A percentile compares a stretch with the other conserved stretches of the same genome.
Evolutionary conservation across 2,329 filamentous ascomycete species (phyloP).

Genomic region (Xylaria sp.): DNA sequence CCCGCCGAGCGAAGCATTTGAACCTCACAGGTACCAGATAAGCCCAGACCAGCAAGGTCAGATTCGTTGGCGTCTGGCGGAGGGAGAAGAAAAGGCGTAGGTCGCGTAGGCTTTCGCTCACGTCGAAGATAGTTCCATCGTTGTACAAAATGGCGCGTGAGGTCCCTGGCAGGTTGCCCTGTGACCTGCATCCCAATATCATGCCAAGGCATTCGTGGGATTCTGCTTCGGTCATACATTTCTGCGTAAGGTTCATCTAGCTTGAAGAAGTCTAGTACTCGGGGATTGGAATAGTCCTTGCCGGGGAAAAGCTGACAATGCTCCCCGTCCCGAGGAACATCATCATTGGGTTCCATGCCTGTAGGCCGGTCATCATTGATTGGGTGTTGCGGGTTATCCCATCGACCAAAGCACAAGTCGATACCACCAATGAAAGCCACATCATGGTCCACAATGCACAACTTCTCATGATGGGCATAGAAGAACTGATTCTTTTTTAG

Average conservation of each 20-base stretch:
- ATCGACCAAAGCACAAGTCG: constrained; percentile 95
- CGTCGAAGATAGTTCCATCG: constrained; percentile 97
- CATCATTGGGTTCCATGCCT: constrained; percentile 82
- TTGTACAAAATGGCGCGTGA: constrained; percentile 96
- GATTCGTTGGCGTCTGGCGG: constrained; percentile 89
- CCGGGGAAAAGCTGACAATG: constrained; percentile 97
- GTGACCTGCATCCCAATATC: constrained; percentile 98
- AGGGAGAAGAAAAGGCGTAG: constrained; percentile 91
- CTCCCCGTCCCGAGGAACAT: constrained; percentile 85
- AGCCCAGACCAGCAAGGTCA: constrained; percentile 86
- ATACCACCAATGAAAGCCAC: constrained; percentile 96
- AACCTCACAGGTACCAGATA: constrained; percentile 94
- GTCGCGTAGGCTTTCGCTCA: constrained; percentile 90
- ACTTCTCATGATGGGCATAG: constrained; percentile 98
- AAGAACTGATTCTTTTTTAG: constrained; percentile 99
- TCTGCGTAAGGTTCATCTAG: constrained; percentile 96
- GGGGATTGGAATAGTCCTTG: constrained; percentile 97
- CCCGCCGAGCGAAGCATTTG: constrained; percentile 93
- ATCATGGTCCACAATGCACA: constrained; percentile 96
- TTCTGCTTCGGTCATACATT: constrained; percentile 93
- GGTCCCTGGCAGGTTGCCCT: constrained; percentile 91
- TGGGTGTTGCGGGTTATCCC: constrained; percentile 94
- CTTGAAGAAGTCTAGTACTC: constrained; percentile 93
- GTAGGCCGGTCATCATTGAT: constrained; percentile 94
- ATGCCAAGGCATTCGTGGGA: constrained; percentile 98